Base-by-base conservation (phyloP, 495 filamentous ascomycete genomes). In the Aspergillus funiculosus region DNA sequence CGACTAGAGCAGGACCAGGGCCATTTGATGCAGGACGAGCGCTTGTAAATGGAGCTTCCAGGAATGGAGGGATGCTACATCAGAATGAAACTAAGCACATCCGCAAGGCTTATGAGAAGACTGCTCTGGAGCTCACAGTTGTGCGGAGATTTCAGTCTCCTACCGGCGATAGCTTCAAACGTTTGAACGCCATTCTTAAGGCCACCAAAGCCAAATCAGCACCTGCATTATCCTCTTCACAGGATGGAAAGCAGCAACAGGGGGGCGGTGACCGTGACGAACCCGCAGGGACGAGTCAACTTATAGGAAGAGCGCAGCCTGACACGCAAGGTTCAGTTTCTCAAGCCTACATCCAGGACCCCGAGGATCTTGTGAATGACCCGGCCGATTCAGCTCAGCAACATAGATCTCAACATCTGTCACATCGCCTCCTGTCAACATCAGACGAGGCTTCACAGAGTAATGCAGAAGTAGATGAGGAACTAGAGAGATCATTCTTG, bases 51-150 rank as follows among this genome's bases (percentile, higher is more conserved):
- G 62, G 68, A 8, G 44, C 52, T 9, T 44, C 53, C 21, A 56
- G 68, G 19, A 46, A 49, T 24, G 62, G 64, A 1, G 59, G 42
- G 4, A 42, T 45, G 10, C 54, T 59, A 3, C 63, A 71, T 36
- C 64, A 72, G 35, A 64, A 40, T 32, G 70, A 71, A 54, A 38
- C 63, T 20, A 68, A 70, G 36, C 68, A 69, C 17, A 59, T 68
- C 38, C 63, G 68, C 31, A 73, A 72, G 36, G 59, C 60, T 15
- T 73, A 71, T 41, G 70, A 73, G 47, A 73, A 71, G 46, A 64
- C 60, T 0, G 55, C 70, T 10, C 42, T 67, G 13, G 70, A 73
- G 46, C 44, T 73, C 17, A 65, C 60, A 17, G 70, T 72, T 19
- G 70, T 71, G 9, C 64, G 63, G 34, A 57, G 67, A 10, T 73